Evolutionary conservation across 1,284 basidiomycete species (phyloP).

Genomic region (Gomphus bonarii): DNA sequence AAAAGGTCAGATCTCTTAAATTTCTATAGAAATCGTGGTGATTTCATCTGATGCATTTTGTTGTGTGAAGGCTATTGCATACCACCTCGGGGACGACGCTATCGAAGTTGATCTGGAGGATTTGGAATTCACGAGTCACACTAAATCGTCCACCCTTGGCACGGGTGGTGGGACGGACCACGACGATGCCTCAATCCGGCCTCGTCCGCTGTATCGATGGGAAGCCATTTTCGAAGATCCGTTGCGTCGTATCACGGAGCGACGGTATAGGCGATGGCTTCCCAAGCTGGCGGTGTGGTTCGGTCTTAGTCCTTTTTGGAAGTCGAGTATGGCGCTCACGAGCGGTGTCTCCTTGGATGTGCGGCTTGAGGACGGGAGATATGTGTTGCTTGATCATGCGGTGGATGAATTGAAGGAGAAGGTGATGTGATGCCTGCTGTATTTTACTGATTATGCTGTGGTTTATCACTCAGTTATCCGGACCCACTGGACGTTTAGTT

Average conservation of each 20-base stretch:
- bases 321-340: constrained; percentile 27
- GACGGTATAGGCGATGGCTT: constrained; percentile 22
- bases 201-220: constrained; percentile 56
- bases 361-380: constrained; percentile 41
- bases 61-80: constrained; percentile 40
- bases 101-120: constrained; percentile 52
- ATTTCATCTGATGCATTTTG: constrained; percentile 9
- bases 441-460: no score
- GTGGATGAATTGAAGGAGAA: constrained; percentile 20
- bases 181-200: constrained; percentile 47
- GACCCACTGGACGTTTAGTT: no score
- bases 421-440: no score
- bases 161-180: constrained; percentile 69
- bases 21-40: constrained; percentile 1
- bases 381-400: constrained; percentile 32
- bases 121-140: constrained; percentile 27
- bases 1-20: constrained; percentile 15
- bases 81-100: constrained; percentile 43
- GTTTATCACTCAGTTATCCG: no score
- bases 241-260: constrained; percentile 23
- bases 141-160: constrained; percentile 41
- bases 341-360: constrained; percentile 50
- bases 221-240: constrained; percentile 60
- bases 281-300: constrained; percentile 57
- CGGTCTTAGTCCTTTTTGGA: constrained; percentile 53